Base-by-base conservation (phyloP, 108 stramenopile genomes). In the Cyclotella cryptica region DNA sequence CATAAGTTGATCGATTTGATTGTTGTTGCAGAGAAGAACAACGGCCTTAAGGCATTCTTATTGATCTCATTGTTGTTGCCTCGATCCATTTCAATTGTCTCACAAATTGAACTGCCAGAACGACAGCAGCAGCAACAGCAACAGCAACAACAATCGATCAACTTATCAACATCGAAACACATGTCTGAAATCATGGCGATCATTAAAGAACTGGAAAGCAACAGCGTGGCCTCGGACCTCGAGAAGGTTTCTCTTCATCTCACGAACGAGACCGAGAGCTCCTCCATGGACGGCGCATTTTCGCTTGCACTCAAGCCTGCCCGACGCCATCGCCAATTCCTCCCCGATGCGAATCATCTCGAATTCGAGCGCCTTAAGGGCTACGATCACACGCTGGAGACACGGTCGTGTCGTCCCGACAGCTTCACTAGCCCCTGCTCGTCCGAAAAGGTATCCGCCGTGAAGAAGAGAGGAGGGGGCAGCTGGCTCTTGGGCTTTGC, bases 401-500 rank as follows among this genome's bases (percentile, higher is more conserved):
- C 19, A 21, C 55, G 2, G 28, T 40, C 55, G 22, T 40, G 26
- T 40, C 30, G 52, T 5, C 18, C 54, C 55, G 41, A 55, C 46
- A 26, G 19, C 40, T 53, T 4, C 69, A 71, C 9, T 54, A 54
- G 40, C 39, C 28, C 18, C 8, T 7, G 29, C 40, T 39, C 62
- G 1, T n/a, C 54, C 69, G 69, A 71, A 58, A 71, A 65, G 70
- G 44, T 71, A 26, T 79, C 78, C 10, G 63, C 65, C 0, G 71
- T 66, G 11, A 60, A 71, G 35, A 29, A 72, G 39, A 28, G 42
- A 22, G 71, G 69, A 43, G 71, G 69, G 12, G 78, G 71, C 43
- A 52, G 47, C 41, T 79, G 78, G 78, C 78, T 79, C 13, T 13
- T 72, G 1, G 71, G 78, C 57, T 79, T 79, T 67, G 78, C 71